phyloP scores from a whole-genome alignment of 768 basidiomycete genomes.

The Leucocoprinus birnbaumii region DNA sequence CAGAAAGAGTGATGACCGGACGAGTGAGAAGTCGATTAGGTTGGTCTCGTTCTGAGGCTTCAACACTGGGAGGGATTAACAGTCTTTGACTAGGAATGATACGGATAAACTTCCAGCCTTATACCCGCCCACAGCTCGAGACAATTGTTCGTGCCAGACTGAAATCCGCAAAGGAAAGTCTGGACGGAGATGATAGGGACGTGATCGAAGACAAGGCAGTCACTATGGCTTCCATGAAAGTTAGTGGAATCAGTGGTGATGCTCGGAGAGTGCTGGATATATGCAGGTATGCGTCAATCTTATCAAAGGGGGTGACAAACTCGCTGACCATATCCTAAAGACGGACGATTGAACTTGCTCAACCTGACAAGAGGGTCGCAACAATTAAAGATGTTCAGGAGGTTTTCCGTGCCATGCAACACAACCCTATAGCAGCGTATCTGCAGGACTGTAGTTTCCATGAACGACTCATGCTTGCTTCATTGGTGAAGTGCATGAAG shows the following conservation, averaged over 20 bases:
- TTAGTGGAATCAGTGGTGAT: slow-evolving; percentile 83
- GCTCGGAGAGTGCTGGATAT: slow-evolving; percentile 92
- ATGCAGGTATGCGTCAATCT: slow-evolving; percentile 56
- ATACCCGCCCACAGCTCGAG: slow-evolving; percentile 72
- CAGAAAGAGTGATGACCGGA: slow-evolving; percentile 89
- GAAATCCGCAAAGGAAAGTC: slow-evolving; percentile 48
- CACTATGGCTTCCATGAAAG: slow-evolving; percentile 75
- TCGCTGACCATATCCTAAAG: slow-evolving; percentile 31
- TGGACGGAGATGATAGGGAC: slow-evolving; percentile 41
- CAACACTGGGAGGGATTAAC: neutral
- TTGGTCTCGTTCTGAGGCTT: slow-evolving; percentile 28
- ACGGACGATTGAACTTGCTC: slow-evolving; percentile 81
- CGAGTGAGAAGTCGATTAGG: slow-evolving; percentile 91
- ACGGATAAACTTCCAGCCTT: slow-evolving; percentile 91
- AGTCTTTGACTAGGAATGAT: slow-evolving; percentile 66
- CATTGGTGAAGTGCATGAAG: slow-evolving; percentile 78
- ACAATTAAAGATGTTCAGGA: slow-evolving; percentile 69
- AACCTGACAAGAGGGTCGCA: slow-evolving; percentile 47
- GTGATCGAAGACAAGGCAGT: slow-evolving; percentile 72
- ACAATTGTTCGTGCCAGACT: slow-evolving; percentile 87
- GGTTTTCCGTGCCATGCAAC: slow-evolving; percentile 85
- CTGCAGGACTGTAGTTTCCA: slow-evolving; percentile 82
- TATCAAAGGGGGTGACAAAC: neutral
- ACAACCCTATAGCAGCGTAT: slow-evolving; percentile 85
- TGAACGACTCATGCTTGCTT: slow-evolving; percentile 84